phyloP scores from a whole-genome alignment of 2,329 filamentous ascomycete species.

The Xylariaceae sp. region DNA sequence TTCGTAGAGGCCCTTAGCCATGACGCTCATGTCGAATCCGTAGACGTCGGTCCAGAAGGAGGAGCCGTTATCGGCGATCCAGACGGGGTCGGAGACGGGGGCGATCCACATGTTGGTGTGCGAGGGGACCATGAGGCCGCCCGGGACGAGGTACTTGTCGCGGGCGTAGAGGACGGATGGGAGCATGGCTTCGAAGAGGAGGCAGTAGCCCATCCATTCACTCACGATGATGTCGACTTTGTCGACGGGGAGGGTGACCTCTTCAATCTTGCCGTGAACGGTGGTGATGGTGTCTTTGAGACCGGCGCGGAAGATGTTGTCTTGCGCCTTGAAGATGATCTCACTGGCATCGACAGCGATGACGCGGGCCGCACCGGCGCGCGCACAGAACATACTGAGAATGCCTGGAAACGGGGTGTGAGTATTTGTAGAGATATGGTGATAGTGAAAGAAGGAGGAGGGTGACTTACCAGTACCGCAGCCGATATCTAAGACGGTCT shows the following conservation, averaged over 20 bases:
- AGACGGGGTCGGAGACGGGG: slow-evolving; percentile 71
- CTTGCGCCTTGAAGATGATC: slow-evolving; percentile 80
- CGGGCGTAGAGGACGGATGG: slow-evolving; percentile 85
- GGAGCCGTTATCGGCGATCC: slow-evolving; percentile 70
- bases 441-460: slow-evolving; percentile 1
- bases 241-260: slow-evolving; percentile 69
- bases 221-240: slow-evolving; percentile 92
- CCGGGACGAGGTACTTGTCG: slow-evolving; percentile 75
- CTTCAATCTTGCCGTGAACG: slow-evolving; percentile 80
- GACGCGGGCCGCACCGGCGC: slow-evolving; percentile 78
- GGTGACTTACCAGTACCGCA: slow-evolving; percentile 59
- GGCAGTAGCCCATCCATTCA: slow-evolving; percentile 96
- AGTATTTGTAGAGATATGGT: neutral
- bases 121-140: slow-evolving; percentile 79
- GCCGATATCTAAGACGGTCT: slow-evolving; percentile 84
- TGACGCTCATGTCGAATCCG: slow-evolving; percentile 86
- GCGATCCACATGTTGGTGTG: slow-evolving; percentile 79
- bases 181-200: slow-evolving; percentile 94
- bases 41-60: slow-evolving; percentile 90
- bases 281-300: slow-evolving; percentile 70
- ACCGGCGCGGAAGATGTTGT: slow-evolving; percentile 78
- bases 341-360: slow-evolving; percentile 89
- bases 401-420: slow-evolving; percentile 52
- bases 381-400: slow-evolving; percentile 89
- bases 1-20: slow-evolving; percentile 76